Evolutionary conservation across 2,329 filamentous ascomycete genomes (phyloP).

Genomic region (Aspergillus cejpii): DNA sequence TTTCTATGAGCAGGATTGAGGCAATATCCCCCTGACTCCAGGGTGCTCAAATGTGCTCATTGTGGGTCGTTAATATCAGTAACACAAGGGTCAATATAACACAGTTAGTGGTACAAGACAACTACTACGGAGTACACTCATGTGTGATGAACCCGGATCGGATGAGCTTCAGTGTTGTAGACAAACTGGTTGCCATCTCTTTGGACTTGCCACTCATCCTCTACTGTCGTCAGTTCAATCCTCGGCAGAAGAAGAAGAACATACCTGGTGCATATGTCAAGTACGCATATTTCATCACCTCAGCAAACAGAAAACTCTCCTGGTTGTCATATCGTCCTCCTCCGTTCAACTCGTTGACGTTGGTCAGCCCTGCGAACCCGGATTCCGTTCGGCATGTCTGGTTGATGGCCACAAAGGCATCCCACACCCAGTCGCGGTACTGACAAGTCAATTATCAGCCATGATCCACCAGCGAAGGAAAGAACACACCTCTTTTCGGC

Average conservation of each 20-base stretch:
- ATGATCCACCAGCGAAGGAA: too few relatives aligned
- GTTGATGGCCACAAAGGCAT: conserved; percentile 65
- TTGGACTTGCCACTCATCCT: conserved; percentile 54
- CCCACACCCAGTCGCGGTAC: conserved; percentile 82
- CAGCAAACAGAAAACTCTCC: conserved; percentile 83
- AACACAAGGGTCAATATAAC: too few relatives aligned
- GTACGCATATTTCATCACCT: conserved; percentile 79
- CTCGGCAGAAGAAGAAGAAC: background rate
- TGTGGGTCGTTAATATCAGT: too few relatives aligned
- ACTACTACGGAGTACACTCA: background rate
- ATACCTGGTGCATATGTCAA: conserved; percentile 54
- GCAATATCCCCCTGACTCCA: conserved; percentile 4
- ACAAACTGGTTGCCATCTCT: conserved; percentile 51
- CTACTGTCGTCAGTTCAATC: conserved; percentile 28
- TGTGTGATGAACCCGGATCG: conserved; percentile 25
- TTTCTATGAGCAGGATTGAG: conserved; percentile 1
- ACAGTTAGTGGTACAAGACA: too few relatives aligned
- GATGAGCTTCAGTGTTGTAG: conserved; percentile 61
- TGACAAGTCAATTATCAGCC: conserved; percentile 14
- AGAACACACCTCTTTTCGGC: conserved; percentile 50
- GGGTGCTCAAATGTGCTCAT: conserved; percentile 25
- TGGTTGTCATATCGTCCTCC: conserved; percentile 62
- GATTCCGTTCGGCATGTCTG: conserved; percentile 55
- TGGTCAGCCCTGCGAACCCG: conserved; percentile 58
- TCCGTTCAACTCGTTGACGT: conserved; percentile 60